Conservation (phyloP, 1,284 basidiomycete species). For the Ganoderma lingzhi region DNA sequence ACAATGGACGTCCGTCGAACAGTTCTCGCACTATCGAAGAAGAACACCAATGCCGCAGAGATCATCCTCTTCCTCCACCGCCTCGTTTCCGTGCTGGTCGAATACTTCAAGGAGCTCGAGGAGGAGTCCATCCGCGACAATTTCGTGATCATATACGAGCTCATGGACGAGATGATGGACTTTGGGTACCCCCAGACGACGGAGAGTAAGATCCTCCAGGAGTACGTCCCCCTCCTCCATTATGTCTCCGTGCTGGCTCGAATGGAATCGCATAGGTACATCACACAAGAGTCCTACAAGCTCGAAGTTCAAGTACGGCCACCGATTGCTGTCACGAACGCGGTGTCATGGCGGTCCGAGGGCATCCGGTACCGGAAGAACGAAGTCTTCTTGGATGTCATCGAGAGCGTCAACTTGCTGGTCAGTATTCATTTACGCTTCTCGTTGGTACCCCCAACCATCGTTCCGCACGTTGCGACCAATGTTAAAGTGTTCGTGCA, state of each 20-base stretch:
- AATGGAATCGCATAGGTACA: conserved; percentile 70
- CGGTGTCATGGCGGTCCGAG: conserved; percentile 98
- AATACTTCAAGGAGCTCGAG: conserved; percentile 99
- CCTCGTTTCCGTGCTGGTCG: conserved; percentile 87
- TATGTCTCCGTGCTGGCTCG: background rate
- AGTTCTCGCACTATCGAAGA: conserved; percentile 97
- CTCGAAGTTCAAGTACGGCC: conserved; percentile 96
- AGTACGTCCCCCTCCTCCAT: conserved; percentile 59
- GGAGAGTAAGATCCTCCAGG: conserved; percentile 98
- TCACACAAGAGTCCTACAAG: conserved; percentile 99
- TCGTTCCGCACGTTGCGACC: background rate
- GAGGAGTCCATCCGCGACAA: conserved; percentile 99
- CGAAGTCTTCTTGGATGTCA: conserved; percentile 98
- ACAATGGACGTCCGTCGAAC: conserved; percentile 11
- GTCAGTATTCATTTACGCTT: conserved; percentile 47
- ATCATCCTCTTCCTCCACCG: conserved; percentile 97
- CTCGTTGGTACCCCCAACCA: conserved; percentile 38
- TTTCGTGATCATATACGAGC: conserved; percentile 97
- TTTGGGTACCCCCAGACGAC: conserved; percentile 99
- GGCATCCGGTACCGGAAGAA: conserved; percentile 99
- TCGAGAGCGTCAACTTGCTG: conserved; percentile 97
- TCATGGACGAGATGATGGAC: conserved; percentile 99
- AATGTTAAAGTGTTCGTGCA: background rate
- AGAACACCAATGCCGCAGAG: conserved; percentile 96
- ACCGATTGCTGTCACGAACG: conserved; percentile 98